These are phyloP conservation scores for Dendrobium nobile DNA, from an alignment of 106 monocot genomes.

Conservation along the genomic window DNA sequence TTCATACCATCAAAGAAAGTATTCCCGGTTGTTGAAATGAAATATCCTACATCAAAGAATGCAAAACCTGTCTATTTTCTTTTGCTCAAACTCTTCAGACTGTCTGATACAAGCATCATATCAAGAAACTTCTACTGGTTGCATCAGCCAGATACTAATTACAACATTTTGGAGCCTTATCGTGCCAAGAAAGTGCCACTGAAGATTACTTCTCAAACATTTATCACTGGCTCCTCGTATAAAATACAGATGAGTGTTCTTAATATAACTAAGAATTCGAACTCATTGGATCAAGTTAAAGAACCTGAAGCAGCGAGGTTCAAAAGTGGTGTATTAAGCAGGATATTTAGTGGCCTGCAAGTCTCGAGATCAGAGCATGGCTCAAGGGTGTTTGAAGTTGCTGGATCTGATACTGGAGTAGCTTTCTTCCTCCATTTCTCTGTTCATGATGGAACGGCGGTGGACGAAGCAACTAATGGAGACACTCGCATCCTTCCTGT, in stretches of 20 bases:
- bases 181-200: constrained; percentile 65
- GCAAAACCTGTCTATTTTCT: constrained; percentile 85
- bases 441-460: constrained; percentile 55
- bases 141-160: constrained; percentile 63
- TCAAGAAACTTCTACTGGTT: constrained; percentile 98
- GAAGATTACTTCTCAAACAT: constrained; percentile 62
- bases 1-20: constrained; percentile 62
- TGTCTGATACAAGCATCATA: constrained; percentile 44
- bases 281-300: background rate
- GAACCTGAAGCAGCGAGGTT: background rate
- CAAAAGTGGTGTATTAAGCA: constrained; percentile 13
- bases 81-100: constrained; percentile 80
- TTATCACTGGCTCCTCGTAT: constrained; percentile 47
- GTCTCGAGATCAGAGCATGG: constrained; percentile 2
- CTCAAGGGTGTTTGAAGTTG: constrained; percentile 21
- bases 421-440: constrained; percentile 93
- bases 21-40: constrained; percentile 46
- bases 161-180: constrained; percentile 66
- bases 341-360: constrained; percentile 24
- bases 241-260: constrained; percentile 51
- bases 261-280: constrained; percentile 47
- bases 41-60: constrained; percentile 61
- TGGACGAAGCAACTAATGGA: constrained; percentile 14
- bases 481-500: constrained; percentile 89
- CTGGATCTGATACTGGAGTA: constrained; percentile 61